Evolutionary conservation across 2,329 filamentous ascomycete species (phyloP), one percentile per base, ranked within the genome.

Genomic region (Hypoxylon sp.): DNA sequence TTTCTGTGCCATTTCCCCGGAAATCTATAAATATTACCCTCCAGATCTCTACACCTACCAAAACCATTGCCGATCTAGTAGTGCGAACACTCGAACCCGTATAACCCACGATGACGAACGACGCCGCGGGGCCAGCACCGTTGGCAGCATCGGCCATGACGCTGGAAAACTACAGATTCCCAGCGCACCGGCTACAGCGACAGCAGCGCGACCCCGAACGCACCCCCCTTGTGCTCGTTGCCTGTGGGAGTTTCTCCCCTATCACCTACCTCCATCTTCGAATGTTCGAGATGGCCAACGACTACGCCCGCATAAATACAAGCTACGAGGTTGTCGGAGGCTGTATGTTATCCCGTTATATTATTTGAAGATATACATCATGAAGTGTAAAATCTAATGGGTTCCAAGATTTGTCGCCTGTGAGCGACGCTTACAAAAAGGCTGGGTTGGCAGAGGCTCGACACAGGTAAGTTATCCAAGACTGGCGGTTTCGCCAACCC

Each of bases 281-380:
- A 78, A 95, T 97, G 91, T 95, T 96, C 77, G 92, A 94, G 76
- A 94, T 97, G 89, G 92, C 92, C 1, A 88, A 90, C 73, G 92
- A 96, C 80, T 94, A 92, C 80, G 90, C 90, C 73, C 90, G 90
- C 71, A 91, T 92, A 79, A 90, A 89, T 78, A 90, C 89, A 24
- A 84, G 92, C 59, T 98, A 92, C 78, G 94, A 98, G 79, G 89
- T 98, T 35, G 86, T 97, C 48, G 94, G 93, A 69, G 94, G 93
- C 58, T 97, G 73, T 62, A 67, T 67, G 37, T 64, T 14, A 13
- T 26, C 2, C n/a, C 29, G 10, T 13, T 42, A 17, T 31, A 14
- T 51, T 54, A 13, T 35, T 11, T 42, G 10, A 3, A 29, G 47
- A 2, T 5, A 37, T 47, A 47, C 33, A 22, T 3, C 14, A 14